phyloP scores from a whole-genome alignment of 768 basidiomycete genomes.

The Artomyces pyxidatus region DNA sequence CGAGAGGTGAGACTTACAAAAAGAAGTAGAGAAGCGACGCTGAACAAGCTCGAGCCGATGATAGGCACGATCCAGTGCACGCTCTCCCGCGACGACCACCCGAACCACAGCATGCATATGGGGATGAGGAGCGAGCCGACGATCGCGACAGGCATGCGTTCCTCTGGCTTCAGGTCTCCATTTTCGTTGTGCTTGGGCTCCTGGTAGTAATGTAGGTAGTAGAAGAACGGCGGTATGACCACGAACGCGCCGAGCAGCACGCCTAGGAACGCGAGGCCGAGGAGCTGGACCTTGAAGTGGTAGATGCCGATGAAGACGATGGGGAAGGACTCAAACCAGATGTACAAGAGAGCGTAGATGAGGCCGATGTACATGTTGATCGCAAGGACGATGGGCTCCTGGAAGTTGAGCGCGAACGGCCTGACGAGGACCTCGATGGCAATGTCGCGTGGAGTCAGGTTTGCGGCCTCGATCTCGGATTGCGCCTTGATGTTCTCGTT shows the following conservation, averaged over 20 bases:
- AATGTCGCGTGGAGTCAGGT: slow-evolving; percentile 14
- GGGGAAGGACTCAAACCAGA: slow-evolving; percentile 29
- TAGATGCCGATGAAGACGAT: slow-evolving; percentile 27
- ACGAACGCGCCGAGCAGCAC: slow-evolving; percentile 7
- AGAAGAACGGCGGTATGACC: slow-evolving; percentile 11
- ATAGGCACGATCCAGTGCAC: slow-evolving; percentile 30
- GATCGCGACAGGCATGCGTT: slow-evolving; percentile 26
- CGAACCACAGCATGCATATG: slow-evolving; percentile 27
- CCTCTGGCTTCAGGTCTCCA: slow-evolving; percentile 20
- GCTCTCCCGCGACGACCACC: slow-evolving; percentile 22
- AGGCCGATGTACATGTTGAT: slow-evolving; percentile 26
- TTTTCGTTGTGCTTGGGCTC: slow-evolving; percentile 14
- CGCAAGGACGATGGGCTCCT: slow-evolving; percentile 24
- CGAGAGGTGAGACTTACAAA: slow-evolving; percentile 23
- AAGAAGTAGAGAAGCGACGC: slow-evolving; percentile 24
- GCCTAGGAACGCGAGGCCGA: slow-evolving; percentile 26
- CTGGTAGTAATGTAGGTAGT: slow-evolving; percentile 10
- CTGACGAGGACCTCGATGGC: slow-evolving; percentile 22
- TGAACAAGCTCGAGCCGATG: slow-evolving; percentile 27
- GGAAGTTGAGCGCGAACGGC: slow-evolving; percentile 23
- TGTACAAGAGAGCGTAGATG: slow-evolving; percentile 25
- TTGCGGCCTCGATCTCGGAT: slow-evolving; percentile 19
- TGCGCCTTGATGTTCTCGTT: slow-evolving; percentile 22
- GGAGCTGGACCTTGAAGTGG: slow-evolving; percentile 24
- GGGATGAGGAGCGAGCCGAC: slow-evolving; percentile 26